Percentiles rank a stretch among this genome's conserved stretches.
phyloP scores from a whole-genome alignment of 805 yeast genomes.

The Nakazawaea peltata region DNA sequence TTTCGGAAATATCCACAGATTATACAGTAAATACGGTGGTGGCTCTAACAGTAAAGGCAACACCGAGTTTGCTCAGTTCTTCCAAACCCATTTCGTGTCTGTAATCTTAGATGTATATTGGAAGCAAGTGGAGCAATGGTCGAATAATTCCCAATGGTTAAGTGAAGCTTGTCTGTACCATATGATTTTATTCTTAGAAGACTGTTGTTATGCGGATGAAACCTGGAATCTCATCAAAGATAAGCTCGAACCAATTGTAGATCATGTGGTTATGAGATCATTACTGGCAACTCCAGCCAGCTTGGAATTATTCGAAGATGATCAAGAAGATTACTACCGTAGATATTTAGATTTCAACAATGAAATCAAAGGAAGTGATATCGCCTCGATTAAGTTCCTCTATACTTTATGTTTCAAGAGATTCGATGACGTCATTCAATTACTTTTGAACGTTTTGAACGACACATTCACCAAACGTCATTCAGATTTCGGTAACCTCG shows the following conservation, averaged over 20 bases:
- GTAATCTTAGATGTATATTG: slow-evolving; percentile 56
- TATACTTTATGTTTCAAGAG: slow-evolving; percentile 28
- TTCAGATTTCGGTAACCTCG: slow-evolving; percentile 24
- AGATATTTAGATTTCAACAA: slow-evolving; percentile 50
- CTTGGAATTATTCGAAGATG: slow-evolving; percentile 71
- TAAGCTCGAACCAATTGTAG: slow-evolving; percentile 53
- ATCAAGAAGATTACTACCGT: slow-evolving; percentile 84
- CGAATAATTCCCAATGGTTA: slow-evolving; percentile 53
- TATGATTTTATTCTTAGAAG: slow-evolving; percentile 51
- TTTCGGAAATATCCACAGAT: slow-evolving; percentile 61
- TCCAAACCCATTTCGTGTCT: slow-evolving; percentile 57
- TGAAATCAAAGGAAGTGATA: slow-evolving; percentile 39
- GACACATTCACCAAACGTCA: slow-evolving; percentile 28
- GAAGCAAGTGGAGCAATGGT: slow-evolving; percentile 62
- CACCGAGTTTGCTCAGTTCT: slow-evolving; percentile 22
- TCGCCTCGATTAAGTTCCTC: slow-evolving; percentile 40
- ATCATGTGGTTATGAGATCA: slow-evolving; percentile 70
- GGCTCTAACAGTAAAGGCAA: slow-evolving; percentile 11
- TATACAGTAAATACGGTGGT: slow-evolving; percentile 60
- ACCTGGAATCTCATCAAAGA: slow-evolving; percentile 65
- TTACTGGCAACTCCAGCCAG: slow-evolving; percentile 62
- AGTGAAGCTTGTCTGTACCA: slow-evolving; percentile 55
- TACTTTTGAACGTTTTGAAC: slow-evolving; percentile 46
- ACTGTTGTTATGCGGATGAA: slow-evolving; percentile 35
- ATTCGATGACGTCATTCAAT: slow-evolving; percentile 34